These are phyloP conservation scores for Ganoderma boninense DNA, from an alignment of 1,284 basidiomycete species.

Conservation along the genomic window DNA sequence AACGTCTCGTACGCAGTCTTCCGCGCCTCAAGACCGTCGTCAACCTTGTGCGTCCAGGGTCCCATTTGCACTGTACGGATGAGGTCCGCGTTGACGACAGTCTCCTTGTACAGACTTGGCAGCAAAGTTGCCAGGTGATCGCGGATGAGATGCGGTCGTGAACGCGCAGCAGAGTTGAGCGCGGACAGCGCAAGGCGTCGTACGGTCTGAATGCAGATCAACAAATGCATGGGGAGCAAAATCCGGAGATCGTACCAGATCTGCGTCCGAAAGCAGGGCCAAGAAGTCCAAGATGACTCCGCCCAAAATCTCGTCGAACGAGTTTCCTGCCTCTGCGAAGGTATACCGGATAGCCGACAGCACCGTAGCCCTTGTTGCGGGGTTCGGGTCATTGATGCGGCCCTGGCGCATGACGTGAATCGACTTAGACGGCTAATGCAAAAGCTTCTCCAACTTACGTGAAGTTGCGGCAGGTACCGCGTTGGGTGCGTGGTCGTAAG, in stretches of 20 bases:
- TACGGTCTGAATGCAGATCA: constrained; percentile 66
- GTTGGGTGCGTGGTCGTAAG: constrained; percentile 91
- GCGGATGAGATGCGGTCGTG: constrained; percentile 91
- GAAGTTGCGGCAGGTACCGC: constrained; percentile 91
- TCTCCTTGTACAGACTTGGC: constrained; percentile 89
- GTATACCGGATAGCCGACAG: constrained; percentile 96
- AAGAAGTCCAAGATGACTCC: constrained; percentile 92
- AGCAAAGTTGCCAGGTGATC: constrained; percentile 84
- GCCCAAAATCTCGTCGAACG: constrained; percentile 90
- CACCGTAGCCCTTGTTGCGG: constrained; percentile 86
- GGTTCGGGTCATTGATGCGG: constrained; percentile 73
- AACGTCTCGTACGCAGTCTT: constrained; percentile 98
- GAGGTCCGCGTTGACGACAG: constrained; percentile 81
- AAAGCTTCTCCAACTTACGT: constrained; percentile 56
- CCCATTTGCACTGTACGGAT: constrained; percentile 97
- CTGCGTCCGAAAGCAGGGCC: constrained; percentile 84
- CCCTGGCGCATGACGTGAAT: constrained; percentile 49
- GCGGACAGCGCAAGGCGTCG: constrained; percentile 88
- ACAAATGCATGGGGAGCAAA: background rate
- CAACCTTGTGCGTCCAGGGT: constrained; percentile 95
- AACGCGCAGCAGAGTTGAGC: constrained; percentile 93
- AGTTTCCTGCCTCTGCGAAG: constrained; percentile 85
- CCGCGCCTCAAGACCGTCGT: constrained; percentile 92
- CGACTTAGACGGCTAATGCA: background rate
- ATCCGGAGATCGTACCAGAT: constrained; percentile 67